Base-by-base conservation (phyloP, 345 rosid species). In the Cochlearia excelsa region DNA sequence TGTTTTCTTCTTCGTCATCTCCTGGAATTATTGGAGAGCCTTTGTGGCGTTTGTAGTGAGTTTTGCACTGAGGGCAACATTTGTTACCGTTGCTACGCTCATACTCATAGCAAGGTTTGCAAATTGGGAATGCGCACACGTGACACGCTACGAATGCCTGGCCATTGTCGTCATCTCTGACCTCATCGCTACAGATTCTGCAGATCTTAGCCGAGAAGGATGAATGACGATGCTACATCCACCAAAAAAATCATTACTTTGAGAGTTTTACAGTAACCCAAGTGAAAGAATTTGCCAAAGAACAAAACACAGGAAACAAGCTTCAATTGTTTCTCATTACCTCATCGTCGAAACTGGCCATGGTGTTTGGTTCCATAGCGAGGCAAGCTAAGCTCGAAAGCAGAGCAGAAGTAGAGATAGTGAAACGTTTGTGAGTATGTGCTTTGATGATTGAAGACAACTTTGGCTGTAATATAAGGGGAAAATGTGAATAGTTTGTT, bases 41-140 rank as follows among this genome's bases (percentile, higher is more conserved):
- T 86, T 75, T 93, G 54, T 81, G 91, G 59, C 86, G 84, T 79
- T 84, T 88, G 54, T 88, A 93, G 66, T 85, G 94, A 77, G 91
- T 70, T 80, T 81, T 86, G 75, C 99, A 93, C 60, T 87, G 91
- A 67, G 97, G 97, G 65, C 99, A 88, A 37, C 82, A 79, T 73
- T 83, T 91, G 72, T 73, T 85, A 11, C 97, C 99, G 56, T 85
- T 94, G 46, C 91, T 87, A 71, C 94, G 78, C 63, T 93, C 99
- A 7, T 88, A 93, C 60, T 82, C 95, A 46, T 86, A 93, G 63
- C 99, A 93, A 57, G 97, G 91, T 65, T 65, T 77, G 57, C 99
- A 93, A 59, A 93, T 88, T 0, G 99, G 95, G 74, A 82, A 93
- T 1, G 82, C 79, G 31, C 97, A 88, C 30, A 80, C 88, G 23